Base-by-base conservation (phyloP, 2,329 filamentous ascomycete genomes). In the Colletotrichum zoysiae region DNA sequence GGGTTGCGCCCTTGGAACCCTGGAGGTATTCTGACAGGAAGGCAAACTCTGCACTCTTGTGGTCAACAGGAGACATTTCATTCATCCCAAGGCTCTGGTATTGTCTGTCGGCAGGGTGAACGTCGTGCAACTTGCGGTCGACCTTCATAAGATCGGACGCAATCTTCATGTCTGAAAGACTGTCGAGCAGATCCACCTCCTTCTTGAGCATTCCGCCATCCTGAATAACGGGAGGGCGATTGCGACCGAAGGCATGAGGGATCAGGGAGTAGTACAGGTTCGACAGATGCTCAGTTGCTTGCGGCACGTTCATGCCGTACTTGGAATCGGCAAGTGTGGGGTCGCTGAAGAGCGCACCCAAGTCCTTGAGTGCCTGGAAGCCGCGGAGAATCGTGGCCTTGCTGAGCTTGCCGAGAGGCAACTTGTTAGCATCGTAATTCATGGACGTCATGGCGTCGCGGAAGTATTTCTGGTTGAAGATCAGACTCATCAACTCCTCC, bases 401-500 rank as follows among this genome's bases (percentile, higher is more conserved):
- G 84, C 93, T 94, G 33, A 97, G 86, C 78, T 96, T 97, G 5
- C 94, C 95, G 1, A 97, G 84, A 0, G 94, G 94, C 51, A 97
- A 84, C 80, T 97, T 97, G 74, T 92, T 86, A 12, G 88, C 85
- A 75, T 94, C 91, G 75, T 94, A 94, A 75, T 93, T 92, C 75
- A 94, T 84, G 1, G 87, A 84, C 1, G 81, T 79, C 90, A 94
- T 92, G 46, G 89, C 88, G 26, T 86, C 86, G 30, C 88, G 84
- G 80, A 97, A 94, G 78, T 91, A 91, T 30, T 90, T 79, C 69
- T 89, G 86, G 79, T 97, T 95, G 85, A 97, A 97, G 72, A 97
- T 97, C 74, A 97, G 88, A 71, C 90, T 83, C 86, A 97, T 91
- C 26, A 97, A 83, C 11, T 89, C 82, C 78, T 94, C 90, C 3